Base-by-base conservation (phyloP, 1,284 basidiomycete genomes). In the Leccinum laetum region DNA sequence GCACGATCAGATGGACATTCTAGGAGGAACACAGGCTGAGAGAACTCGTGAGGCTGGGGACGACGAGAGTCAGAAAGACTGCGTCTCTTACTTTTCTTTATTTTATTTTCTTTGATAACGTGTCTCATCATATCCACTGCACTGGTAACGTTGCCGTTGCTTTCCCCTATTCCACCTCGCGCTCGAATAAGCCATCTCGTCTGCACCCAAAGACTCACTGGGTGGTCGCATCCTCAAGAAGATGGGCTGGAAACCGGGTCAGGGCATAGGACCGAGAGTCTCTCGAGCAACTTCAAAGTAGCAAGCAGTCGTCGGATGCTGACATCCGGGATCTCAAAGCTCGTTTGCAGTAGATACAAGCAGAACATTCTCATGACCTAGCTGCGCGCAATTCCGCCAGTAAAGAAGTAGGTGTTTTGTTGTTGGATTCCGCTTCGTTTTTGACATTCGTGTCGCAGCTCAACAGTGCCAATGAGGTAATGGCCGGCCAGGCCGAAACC, bases 201-300 rank as follows among this genome's bases (percentile, higher is more conserved):
- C 85, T 44, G 79, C 82, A 58, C 84, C 83, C 49, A 88, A 86
- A 56, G 89, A 92, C 67, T 92, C 92, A 6, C 81, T 85, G 24
- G 96, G 29, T 2, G 29, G 29, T 29, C 29, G 29, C 29, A 29
- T 99, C 5, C 84, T 99, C 59, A 91, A 90, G 78, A 96, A 95
- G 77, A 97, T 99, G 89, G 97, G 97, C 0, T 99, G 97, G 97
- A 85, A 91, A 64, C 79, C 89, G 0, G 97, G 96, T 0, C 94
- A 98, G 77, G 97, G 37, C 96, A 5, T 87, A 98, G 29, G 97
- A 97, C 0, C 95, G 96, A 1, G 37, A 26, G 26, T 29, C 26
- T 13, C 70, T 83, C 14, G 79, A 82, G 35, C 81, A 84, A 57
- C 74, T 90, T 63, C 82, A 86, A 67, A 72, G 75, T 61, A 81